Base-by-base conservation (phyloP, 2,329 filamentous ascomycete genomes). In the Monilinia vaccinii-corymbosi region DNA sequence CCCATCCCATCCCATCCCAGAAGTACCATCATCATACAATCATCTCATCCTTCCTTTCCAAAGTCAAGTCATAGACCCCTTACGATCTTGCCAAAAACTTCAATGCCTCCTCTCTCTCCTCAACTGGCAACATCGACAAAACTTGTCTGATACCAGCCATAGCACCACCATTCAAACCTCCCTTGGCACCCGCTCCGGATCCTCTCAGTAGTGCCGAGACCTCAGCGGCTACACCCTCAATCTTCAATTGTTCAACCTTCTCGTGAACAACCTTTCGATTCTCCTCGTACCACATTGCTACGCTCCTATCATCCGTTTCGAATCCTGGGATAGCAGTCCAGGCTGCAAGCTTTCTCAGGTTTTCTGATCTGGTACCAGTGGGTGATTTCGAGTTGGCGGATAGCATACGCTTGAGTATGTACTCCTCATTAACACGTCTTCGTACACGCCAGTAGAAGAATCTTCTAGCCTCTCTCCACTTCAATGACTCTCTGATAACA, bases 361-460 rank as follows among this genome's bases (percentile, higher is more conserved):
- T 86, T 61, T 80, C 79, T 32, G 81, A 77, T 58, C 91, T 87
- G 48, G 77, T 73, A n/a, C 74, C 71, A 36, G 75, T 74, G 40
- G 78, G 74, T 69, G 78, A 76, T 67, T 73, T 72, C 18, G 71
- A 69, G 32, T 53, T 53, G 51, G 71, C 75, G 2, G 74, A 67
- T 6, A 78, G 79, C 83, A 99, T 90, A 76, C 91, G 91, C 78
- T 92, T 94, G 74, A 99, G 82, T 69, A 99, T 91, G 75, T 95
- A 90, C 78, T 99, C 94, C 78, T 99, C 94, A 76, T 95, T 97
- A 73, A 99, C 82, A 77, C 94, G 86, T 73, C 94, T 89, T 75
- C 95, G 92, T 64, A 97, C 87, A 76, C 94, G 93, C 94, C 95
- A 99, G 88, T 97, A 99, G 82, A 99, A 97, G 89, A 94, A 97